A percentile compares a stretch with the other conserved stretches of the same genome.
Evolutionary conservation across 306 rosid species (phyloP).

Genomic region (Vicia sativa): DNA sequence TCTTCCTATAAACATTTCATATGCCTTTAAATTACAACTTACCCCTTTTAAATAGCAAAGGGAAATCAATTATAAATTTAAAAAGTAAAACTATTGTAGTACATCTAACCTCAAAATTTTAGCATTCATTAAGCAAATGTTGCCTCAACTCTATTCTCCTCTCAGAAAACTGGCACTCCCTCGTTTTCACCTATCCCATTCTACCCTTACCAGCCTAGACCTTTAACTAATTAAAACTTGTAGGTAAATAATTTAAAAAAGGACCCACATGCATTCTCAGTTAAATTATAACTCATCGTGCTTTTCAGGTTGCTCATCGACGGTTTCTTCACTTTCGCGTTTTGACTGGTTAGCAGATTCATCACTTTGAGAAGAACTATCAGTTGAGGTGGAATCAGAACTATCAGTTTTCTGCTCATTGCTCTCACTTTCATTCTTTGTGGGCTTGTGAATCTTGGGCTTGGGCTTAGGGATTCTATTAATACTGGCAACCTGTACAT

Average conservation of each 20-base stretch:
- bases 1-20: constrained; percentile 16
- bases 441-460: constrained; percentile 73
- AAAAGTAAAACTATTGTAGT: constrained; percentile 6
- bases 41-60: constrained; percentile 3
- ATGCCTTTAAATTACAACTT: constrained; percentile 35
- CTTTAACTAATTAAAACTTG: constrained; percentile 27
- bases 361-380: constrained; percentile 46
- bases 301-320: constrained; percentile 39
- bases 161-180: constrained; percentile 33
- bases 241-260: constrained; percentile 43
- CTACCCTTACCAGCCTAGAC: constrained; percentile 40
- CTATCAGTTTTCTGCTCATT: constrained; percentile 42
- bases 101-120: constrained; percentile 40
- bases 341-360: constrained; percentile 47
- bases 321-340: constrained; percentile 41
- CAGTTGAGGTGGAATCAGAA: constrained; percentile 53
- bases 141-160: constrained; percentile 41
- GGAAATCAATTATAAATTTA: constrained; percentile 34
- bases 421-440: constrained; percentile 64
- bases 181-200: constrained; percentile 38
- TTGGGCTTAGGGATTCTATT: constrained; percentile 89
- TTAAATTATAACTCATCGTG: constrained; percentile 81
- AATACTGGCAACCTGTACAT: constrained; percentile 59
- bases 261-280: constrained; percentile 37
- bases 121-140: constrained; percentile 38